Evolutionary conservation across 2,329 filamentous ascomycete genomes (phyloP).

Genomic region (Colletotrichum tabaci): DNA sequence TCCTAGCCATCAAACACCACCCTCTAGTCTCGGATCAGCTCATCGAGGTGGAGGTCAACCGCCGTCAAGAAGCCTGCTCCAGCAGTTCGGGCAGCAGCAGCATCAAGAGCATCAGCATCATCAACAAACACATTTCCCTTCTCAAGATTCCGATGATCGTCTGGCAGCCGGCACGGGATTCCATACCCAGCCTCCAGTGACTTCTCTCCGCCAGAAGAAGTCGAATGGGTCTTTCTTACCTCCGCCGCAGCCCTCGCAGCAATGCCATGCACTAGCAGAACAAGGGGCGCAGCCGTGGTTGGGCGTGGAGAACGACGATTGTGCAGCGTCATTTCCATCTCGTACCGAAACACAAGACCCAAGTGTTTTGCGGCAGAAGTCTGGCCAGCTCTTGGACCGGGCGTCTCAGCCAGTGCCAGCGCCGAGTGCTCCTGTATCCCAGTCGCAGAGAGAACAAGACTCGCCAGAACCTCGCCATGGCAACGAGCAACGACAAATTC

Average conservation of each 20-base stretch:
- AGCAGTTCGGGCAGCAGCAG: constrained; percentile 19
- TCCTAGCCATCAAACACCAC: constrained; percentile 13
- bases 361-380: background rate
- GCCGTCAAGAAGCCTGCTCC: background rate
- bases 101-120: constrained; percentile 27
- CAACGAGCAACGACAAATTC: background rate
- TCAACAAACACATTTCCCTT: background rate
- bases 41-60: constrained; percentile 9
- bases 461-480: background rate
- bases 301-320: background rate
- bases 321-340: background rate
- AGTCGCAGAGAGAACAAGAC: background rate
- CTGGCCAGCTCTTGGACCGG: background rate
- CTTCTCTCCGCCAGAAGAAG: background rate
- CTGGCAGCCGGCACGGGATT: background rate
- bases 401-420: background rate
- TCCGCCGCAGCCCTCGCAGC: constrained; percentile 5
- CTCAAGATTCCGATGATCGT: constrained; percentile 20
- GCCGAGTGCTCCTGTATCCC: background rate
- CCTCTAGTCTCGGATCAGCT: background rate
- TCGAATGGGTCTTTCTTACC: background rate
- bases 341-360: background rate
- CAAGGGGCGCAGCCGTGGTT: background rate
- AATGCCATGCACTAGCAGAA: background rate
- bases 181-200: constrained; percentile 1